These are phyloP conservation scores for Diaporthe sp. DNA, from an alignment of 2,329 filamentous ascomycete genomes.

Conservation along the genomic window DNA sequence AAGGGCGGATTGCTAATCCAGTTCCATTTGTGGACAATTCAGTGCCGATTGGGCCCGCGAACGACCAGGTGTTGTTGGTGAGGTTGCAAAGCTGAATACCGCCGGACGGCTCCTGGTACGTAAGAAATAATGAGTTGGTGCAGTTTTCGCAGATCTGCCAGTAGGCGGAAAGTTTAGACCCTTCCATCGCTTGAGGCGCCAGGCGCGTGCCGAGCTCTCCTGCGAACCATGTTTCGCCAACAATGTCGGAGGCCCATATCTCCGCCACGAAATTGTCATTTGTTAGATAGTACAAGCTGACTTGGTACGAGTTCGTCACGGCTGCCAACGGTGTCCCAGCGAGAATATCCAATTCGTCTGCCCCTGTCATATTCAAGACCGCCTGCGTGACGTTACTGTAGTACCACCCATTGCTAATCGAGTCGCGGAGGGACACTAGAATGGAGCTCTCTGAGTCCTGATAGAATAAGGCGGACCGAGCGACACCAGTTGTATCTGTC, in stretches of 20 bases:
- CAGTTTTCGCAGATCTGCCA: slow-evolving; percentile 32
- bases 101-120: slow-evolving; percentile 13
- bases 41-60: background rate
- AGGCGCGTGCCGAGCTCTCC: slow-evolving; percentile 4
- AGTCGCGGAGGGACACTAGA: slow-evolving; percentile 13
- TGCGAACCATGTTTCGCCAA: slow-evolving; percentile 1
- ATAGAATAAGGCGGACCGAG: slow-evolving; percentile 14
- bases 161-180: slow-evolving; percentile 12
- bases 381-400: slow-evolving; percentile 27
- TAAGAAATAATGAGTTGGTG: slow-evolving; percentile 13
- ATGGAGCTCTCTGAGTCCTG: slow-evolving; percentile 15
- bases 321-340: slow-evolving; percentile 23
- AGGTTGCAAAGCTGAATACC: slow-evolving; percentile 18
- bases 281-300: slow-evolving; percentile 31
- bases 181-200: background rate
- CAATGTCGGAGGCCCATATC: slow-evolving; percentile 23
- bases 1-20: slow-evolving; percentile 8
- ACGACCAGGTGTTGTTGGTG: slow-evolving; percentile 20
- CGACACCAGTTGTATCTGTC: slow-evolving; percentile 17
- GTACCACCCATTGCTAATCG: slow-evolving; percentile 25
- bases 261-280: slow-evolving; percentile 16
- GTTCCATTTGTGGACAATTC: background rate
- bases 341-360: background rate
- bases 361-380: slow-evolving; percentile 19
- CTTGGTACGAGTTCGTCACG: slow-evolving; percentile 19